These are phyloP conservation scores for Chalciporus pseudorubinellus DNA, from an alignment of 768 basidiomycete genomes.

Conservation along the genomic window DNA sequence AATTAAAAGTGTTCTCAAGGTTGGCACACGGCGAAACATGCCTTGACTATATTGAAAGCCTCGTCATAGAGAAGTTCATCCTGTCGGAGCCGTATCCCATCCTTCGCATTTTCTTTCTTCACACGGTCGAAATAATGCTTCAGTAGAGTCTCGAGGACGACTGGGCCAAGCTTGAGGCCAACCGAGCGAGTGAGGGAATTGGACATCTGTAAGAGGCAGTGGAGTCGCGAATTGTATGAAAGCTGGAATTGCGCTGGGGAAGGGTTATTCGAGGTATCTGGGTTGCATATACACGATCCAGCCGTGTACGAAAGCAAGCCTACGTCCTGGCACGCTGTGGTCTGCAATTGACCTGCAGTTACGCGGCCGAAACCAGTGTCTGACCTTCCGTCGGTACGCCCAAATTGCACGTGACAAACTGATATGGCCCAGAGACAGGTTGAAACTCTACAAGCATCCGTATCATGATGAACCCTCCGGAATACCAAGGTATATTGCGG, in stretches of 20 bases:
- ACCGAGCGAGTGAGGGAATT: slow-evolving; percentile 63
- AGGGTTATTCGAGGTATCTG: too few species aligned
- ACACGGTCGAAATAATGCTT: slow-evolving; percentile 80
- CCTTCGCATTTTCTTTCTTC: slow-evolving; percentile 40
- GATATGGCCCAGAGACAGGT: too few species aligned
- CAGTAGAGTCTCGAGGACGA: slow-evolving; percentile 74
- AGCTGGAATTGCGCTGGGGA: neutral
- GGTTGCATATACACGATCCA: too few species aligned
- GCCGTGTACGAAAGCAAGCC: too few species aligned
- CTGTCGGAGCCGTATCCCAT: slow-evolving; percentile 48
- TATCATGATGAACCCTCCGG: too few species aligned
- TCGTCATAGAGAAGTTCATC: slow-evolving; percentile 83
- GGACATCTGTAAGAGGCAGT: slow-evolving; percentile 21
- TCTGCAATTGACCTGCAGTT: too few species aligned
- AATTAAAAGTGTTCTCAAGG: neutral
- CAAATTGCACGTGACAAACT: too few species aligned
- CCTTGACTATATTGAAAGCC: slow-evolving; percentile 75
- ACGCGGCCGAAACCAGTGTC: too few species aligned
- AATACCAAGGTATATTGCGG: too few species aligned
- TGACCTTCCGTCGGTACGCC: too few species aligned
- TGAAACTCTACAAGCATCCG: too few species aligned
- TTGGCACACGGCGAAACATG: slow-evolving; percentile 24
- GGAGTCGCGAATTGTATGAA: neutral
- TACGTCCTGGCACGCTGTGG: too few species aligned
- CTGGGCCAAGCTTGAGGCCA: slow-evolving; percentile 65